Conservation (phyloP, 75 land plant species). For the Selaginella moellendorffii region DNA sequence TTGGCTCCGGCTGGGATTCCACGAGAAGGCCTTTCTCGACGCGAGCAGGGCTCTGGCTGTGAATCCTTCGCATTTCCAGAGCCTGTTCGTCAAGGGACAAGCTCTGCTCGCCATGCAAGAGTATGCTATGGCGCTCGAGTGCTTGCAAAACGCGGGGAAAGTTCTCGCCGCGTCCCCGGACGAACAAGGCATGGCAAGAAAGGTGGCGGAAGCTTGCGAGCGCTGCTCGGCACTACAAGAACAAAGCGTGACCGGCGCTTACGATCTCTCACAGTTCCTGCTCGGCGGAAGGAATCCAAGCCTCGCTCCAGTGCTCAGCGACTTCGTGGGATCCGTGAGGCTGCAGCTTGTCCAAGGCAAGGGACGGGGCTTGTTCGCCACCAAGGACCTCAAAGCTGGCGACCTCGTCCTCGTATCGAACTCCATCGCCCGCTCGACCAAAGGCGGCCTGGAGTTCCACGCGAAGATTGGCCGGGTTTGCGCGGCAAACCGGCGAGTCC, state of each 20-base stretch:
- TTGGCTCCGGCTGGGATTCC: background rate
- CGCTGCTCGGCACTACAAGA: background rate
- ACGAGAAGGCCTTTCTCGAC: background rate
- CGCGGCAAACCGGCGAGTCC: background rate
- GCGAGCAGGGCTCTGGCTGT: background rate
- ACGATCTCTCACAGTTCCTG: background rate
- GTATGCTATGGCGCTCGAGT: background rate
- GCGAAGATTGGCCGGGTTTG: slow-evolving; percentile 1
- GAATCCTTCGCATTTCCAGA: background rate
- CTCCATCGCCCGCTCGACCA: background rate
- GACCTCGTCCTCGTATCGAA: slow-evolving; percentile 3
- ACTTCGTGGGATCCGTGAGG: background rate
- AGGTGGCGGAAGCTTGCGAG: background rate
- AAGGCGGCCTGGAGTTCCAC: background rate
- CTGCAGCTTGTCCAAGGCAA: background rate
- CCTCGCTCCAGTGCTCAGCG: background rate
- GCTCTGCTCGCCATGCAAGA: background rate
- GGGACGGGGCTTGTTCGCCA: slow-evolving; percentile 8
- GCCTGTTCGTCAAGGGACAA: background rate
- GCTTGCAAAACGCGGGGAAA: no score
- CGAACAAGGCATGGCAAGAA: background rate
- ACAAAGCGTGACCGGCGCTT: slow-evolving; percentile 1
- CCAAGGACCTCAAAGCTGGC: slow-evolving; percentile 1
- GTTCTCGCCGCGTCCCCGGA: background rate
- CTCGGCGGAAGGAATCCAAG: background rate